These are phyloP conservation scores for Ophiognomonia clavigignenti-juglandacearum DNA, from an alignment of 2,329 filamentous ascomycete genomes.

Conservation along the genomic window DNA sequence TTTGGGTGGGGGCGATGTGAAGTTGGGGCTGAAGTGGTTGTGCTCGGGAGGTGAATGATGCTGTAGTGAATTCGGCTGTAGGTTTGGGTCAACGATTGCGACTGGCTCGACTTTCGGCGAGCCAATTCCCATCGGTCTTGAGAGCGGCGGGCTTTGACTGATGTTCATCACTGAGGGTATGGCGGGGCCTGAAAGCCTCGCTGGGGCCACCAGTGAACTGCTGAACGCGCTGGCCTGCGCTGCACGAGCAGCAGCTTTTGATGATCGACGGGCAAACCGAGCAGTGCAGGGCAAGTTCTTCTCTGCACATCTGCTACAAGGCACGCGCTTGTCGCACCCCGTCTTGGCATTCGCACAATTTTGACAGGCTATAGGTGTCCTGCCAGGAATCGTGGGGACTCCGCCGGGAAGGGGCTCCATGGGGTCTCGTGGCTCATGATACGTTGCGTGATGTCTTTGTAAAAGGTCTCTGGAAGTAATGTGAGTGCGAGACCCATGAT, in stretches of 20 bases:
- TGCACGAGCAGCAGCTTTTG: constrained; percentile 40
- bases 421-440: constrained; percentile 44
- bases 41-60: constrained; percentile 29
- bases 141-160: constrained; percentile 23
- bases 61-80: constrained; percentile 26
- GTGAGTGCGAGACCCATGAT: neutral
- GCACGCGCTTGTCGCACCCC: constrained; percentile 44
- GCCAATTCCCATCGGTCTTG: constrained; percentile 21
- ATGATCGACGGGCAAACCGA: constrained; percentile 45
- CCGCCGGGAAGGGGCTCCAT: constrained; percentile 39
- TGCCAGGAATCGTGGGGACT: constrained; percentile 36
- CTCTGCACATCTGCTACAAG: constrained; percentile 43
- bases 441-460: constrained; percentile 45
- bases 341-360: constrained; percentile 48
- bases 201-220: constrained; percentile 20
- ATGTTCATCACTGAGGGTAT: constrained; percentile 34
- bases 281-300: constrained; percentile 44
- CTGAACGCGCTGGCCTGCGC: constrained; percentile 34
- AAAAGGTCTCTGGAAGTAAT: constrained; percentile 39
- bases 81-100: constrained; percentile 27
- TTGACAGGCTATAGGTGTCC: constrained; percentile 43
- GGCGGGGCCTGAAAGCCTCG: constrained; percentile 21
- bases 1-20: constrained; percentile 32
- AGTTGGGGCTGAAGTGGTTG: constrained; percentile 29
- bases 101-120: constrained; percentile 25